Conservation (phyloP, 2,329 filamentous ascomycete species). For the Claviceps citrina region DNA sequence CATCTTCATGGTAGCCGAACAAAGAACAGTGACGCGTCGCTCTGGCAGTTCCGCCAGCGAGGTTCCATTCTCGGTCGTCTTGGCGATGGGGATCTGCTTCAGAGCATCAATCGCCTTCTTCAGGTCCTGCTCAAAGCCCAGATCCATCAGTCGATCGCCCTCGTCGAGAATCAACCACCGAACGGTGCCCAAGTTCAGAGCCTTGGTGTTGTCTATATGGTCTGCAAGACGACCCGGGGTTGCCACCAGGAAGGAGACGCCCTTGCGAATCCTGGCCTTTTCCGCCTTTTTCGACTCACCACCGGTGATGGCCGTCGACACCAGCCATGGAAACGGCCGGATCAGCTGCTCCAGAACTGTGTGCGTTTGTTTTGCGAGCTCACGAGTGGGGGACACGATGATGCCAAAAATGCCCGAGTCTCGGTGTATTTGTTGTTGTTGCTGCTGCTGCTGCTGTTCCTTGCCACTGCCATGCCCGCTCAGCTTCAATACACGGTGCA, state of each 20-base stretch:
- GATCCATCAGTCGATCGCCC: slow-evolving; percentile 94
- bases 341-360: slow-evolving; percentile 72
- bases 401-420: slow-evolving; percentile 87
- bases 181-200: slow-evolving; percentile 72
- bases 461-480: slow-evolving; percentile 39
- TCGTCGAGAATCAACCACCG: slow-evolving; percentile 92
- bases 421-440: slow-evolving; percentile 57
- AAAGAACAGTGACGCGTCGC: slow-evolving; percentile 73
- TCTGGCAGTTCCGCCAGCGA: slow-evolving; percentile 51
- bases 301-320: slow-evolving; percentile 67
- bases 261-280: slow-evolving; percentile 85
- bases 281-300: slow-evolving; percentile 62
- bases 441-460: too few relatives aligned
- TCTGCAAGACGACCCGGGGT: slow-evolving; percentile 85
- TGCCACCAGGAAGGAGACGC: slow-evolving; percentile 87
- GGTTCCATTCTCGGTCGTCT: slow-evolving; percentile 42
- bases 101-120: slow-evolving; percentile 72
- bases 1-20: slow-evolving; percentile 96
- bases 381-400: slow-evolving; percentile 82
- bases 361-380: slow-evolving; percentile 87
- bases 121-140: slow-evolving; percentile 91
- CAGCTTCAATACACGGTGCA: slow-evolving; percentile 72
- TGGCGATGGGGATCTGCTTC: slow-evolving; percentile 45
- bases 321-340: slow-evolving; percentile 84
- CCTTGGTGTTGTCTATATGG: slow-evolving; percentile 84